phyloP scores from a whole-genome alignment of 2,329 filamentous ascomycete species.

The Arthrobotrys sphaeroides region DNA sequence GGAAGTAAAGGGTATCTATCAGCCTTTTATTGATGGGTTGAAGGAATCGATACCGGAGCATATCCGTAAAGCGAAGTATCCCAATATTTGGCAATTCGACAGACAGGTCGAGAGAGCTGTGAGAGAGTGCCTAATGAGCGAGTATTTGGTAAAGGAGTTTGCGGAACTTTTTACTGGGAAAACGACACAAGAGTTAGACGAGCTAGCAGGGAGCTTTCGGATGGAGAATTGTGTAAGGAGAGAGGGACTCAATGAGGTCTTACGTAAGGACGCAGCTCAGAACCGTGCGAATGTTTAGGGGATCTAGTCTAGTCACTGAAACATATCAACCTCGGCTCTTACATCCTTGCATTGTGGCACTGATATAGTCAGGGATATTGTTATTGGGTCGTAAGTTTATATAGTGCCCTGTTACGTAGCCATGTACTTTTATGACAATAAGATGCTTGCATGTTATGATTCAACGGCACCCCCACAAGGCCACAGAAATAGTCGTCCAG shows the following conservation, averaged over 20 bases:
- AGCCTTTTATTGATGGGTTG: constrained; percentile 58
- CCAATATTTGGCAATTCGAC: constrained; percentile 57
- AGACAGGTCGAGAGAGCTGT: constrained; percentile 61
- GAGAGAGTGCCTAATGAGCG: constrained; percentile 65
- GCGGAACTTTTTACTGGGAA: constrained; percentile 67
- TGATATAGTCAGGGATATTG: too few relatives aligned
- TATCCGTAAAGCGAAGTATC: constrained; percentile 55
- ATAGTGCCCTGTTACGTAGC: too few relatives aligned
- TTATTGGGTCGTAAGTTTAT: too few relatives aligned
- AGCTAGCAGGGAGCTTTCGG: constrained; percentile 64
- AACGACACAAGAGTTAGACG: constrained; percentile 66
- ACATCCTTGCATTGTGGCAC: too few relatives aligned
- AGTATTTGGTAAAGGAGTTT: constrained; percentile 67
- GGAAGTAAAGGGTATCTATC: constrained; percentile 59
- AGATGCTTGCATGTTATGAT: too few relatives aligned
- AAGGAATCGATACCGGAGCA: constrained; percentile 56
- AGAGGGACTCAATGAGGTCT: constrained; percentile 64
- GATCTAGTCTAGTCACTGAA: too few relatives aligned
- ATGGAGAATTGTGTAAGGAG: constrained; percentile 67
- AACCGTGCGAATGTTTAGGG: too few relatives aligned
- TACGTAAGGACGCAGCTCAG: constrained; percentile 47
- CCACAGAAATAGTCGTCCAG: too few relatives aligned
- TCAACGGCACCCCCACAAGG: too few relatives aligned
- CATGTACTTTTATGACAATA: too few relatives aligned
- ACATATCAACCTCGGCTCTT: too few relatives aligned